These are phyloP conservation scores for Paspalum vaginatum DNA, from an alignment of 176 grass and related monocot species.

Conservation along the genomic window DNA sequence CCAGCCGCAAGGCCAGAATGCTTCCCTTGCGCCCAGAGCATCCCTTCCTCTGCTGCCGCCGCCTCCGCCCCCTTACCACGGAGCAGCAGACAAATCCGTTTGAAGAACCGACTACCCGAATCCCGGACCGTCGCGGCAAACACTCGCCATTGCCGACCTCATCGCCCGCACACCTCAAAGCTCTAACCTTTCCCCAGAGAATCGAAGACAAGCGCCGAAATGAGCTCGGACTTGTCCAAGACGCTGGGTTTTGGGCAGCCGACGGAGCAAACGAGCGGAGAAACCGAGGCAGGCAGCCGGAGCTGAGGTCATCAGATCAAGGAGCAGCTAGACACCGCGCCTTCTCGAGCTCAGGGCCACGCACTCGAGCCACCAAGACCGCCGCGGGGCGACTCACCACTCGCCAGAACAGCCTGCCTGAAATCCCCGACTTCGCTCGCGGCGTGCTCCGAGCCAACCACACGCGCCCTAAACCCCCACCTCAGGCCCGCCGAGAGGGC, in stretches of 20 bases:
- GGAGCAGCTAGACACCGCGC: not conserved
- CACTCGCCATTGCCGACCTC: constrained; percentile 40
- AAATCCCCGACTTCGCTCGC: constrained; percentile 18
- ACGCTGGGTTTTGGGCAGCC: not conserved
- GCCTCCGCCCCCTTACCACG: constrained; percentile 1
- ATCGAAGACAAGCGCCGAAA: constrained; percentile 11
- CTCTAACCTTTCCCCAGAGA: constrained; percentile 4
- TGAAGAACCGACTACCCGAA: constrained; percentile 52
- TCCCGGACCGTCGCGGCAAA: constrained; percentile 48
- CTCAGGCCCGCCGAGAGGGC: not conserved
- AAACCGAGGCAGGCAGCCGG: constrained; percentile 42
- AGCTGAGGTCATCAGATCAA: constrained; percentile 41
- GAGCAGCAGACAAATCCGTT: constrained; percentile 16
- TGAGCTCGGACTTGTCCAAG: constrained; percentile 8
- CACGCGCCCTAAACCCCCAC: not conserved
- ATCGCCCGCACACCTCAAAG: constrained; percentile 27
- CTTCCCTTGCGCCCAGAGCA: constrained; percentile 12
- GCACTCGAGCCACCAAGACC: not conserved
- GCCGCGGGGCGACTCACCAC: not conserved
- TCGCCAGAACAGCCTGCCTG: not conserved
- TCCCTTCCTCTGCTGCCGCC: not conserved
- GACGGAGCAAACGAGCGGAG: constrained; percentile 34
- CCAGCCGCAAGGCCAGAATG: constrained; percentile 9
- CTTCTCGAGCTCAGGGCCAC: not conserved
- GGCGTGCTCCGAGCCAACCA: not conserved